Conservation (phyloP, 208 protist genomes). For the Leishmania tropica region DNA sequence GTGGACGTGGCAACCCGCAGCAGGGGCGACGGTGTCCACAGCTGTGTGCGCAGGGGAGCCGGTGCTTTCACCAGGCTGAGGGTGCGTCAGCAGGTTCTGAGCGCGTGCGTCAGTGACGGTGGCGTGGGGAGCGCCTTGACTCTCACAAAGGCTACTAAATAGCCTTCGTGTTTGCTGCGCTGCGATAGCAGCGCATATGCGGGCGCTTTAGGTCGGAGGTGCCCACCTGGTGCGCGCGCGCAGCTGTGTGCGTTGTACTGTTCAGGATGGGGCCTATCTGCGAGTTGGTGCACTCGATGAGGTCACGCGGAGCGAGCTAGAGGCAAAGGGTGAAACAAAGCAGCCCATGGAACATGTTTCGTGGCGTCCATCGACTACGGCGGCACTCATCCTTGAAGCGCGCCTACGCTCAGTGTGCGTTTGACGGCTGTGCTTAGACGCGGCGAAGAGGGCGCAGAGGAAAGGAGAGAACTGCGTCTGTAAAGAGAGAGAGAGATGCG, state of each 20-base stretch:
- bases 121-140: background rate
- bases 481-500: background rate
- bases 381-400: background rate
- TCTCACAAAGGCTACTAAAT: background rate
- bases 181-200: background rate
- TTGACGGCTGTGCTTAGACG: background rate
- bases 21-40: background rate
- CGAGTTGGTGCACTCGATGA: background rate
- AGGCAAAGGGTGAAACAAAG: background rate
- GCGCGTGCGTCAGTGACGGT: background rate
- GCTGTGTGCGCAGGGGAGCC: background rate
- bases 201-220: background rate
- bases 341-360: background rate
- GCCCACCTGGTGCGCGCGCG: background rate
- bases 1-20: no score
- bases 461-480: background rate
- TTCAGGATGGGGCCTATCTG: background rate
- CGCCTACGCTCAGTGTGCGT: background rate
- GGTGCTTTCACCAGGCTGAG: background rate
- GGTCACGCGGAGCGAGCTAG: background rate
- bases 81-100: background rate
- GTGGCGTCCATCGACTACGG: background rate
- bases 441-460: background rate
- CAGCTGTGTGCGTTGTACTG: background rate
- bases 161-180: background rate